Percentiles rank a stretch among this genome's conserved stretches.
phyloP scores from a whole-genome alignment of 768 basidiomycete species.

The Lentinula guzmanii region DNA sequence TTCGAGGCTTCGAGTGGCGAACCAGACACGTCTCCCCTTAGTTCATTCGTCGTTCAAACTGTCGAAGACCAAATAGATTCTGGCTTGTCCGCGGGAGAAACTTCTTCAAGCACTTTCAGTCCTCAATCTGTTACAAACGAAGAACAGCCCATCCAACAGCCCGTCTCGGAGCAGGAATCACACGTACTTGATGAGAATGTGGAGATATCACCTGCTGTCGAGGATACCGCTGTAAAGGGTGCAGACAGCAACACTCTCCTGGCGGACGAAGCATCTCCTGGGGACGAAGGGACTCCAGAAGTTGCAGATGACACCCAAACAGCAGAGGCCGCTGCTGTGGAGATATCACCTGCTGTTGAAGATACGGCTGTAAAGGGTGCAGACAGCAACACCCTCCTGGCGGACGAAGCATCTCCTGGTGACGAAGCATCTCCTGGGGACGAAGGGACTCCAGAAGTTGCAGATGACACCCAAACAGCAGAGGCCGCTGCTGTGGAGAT shows the following conservation, averaged over 20 bases:
- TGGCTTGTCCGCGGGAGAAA: background rate
- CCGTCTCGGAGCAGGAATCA: background rate
- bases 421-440: background rate
- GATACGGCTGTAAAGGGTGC: background rate
- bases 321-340: background rate
- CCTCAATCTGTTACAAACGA: background rate
- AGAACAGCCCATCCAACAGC: background rate
- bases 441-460: background rate
- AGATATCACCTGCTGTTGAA: background rate
- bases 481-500: background rate
- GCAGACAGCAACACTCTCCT: background rate
- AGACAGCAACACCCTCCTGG: background rate
- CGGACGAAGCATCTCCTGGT: background rate
- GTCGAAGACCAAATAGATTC: background rate
- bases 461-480: background rate
- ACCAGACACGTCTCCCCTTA: too few species aligned
- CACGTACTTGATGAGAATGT: background rate
- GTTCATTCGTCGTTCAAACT: background rate
- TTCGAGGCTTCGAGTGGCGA: background rate
- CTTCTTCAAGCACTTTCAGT: background rate
- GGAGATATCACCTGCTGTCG: background rate
- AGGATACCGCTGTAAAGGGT: background rate
- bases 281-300: background rate
- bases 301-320: background rate
- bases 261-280: background rate